These are phyloP conservation scores for Amborella trichopoda DNA, from an alignment of 164 flowering plant genomes.

Conservation along the genomic window DNA sequence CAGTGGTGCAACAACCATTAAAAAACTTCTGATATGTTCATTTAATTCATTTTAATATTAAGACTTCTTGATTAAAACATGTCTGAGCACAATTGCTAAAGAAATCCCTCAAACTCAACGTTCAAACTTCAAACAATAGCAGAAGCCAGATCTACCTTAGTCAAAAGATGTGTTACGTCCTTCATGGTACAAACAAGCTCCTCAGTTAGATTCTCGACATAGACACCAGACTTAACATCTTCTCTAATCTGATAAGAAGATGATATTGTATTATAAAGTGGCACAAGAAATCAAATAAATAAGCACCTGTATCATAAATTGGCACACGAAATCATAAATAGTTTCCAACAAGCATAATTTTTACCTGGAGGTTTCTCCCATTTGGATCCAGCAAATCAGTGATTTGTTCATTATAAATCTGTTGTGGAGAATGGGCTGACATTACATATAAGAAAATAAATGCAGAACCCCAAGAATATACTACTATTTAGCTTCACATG, in stretches of 20 bases:
- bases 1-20: too few species aligned
- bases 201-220: constrained; percentile 88
- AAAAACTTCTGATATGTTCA: too few species aligned
- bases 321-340: background rate
- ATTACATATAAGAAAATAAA: background rate
- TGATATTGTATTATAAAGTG: background rate
- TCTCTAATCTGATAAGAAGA: constrained; percentile 61
- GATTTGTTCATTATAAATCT: constrained; percentile 99
- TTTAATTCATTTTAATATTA: too few species aligned
- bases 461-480: background rate
- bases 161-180: constrained; percentile 57
- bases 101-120: too few species aligned
- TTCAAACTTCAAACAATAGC: too few species aligned
- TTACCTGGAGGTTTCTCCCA: constrained; percentile 76
- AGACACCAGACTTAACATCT: constrained; percentile 90
- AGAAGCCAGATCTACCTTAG: constrained; percentile 56
- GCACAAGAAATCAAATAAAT: background rate
- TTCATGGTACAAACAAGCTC: constrained; percentile 54
- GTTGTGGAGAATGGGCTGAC: constrained; percentile 8
- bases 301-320: background rate
- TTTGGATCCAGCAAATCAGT: constrained; percentile 87
- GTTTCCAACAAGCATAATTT: background rate
- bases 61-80: too few species aligned
- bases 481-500: background rate
- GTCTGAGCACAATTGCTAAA: too few species aligned